Conservation (phyloP, 164 flowering plant species). For the Stephania japonica region DNA sequence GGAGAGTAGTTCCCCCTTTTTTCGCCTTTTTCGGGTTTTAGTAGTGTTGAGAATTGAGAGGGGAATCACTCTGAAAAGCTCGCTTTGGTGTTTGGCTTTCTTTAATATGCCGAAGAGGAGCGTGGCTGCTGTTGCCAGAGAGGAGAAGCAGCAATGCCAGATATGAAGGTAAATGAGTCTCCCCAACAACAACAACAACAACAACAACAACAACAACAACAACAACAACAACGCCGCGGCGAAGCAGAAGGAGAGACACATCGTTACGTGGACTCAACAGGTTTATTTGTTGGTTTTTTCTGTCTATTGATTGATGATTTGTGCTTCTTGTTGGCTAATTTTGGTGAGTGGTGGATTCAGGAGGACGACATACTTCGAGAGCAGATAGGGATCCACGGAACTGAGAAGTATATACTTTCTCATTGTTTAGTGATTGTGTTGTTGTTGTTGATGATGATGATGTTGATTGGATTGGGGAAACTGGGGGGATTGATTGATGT, state of each 20-base stretch:
- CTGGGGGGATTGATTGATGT: background rate
- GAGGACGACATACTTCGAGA: conserved; percentile 88
- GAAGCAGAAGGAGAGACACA: conserved; percentile 74
- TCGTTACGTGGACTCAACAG: conserved; percentile 88
- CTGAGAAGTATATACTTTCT: conserved; percentile 54
- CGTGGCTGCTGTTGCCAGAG: conserved; percentile 23
- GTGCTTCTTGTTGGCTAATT: background rate
- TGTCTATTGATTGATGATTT: background rate
- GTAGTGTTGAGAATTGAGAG: background rate
- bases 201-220: background rate
- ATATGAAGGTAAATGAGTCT: conserved; percentile 26
- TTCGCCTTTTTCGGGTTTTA: conserved; percentile 3
- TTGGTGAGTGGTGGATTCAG: conserved; percentile 31
- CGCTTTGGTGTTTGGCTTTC: background rate
- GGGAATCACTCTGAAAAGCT: conserved; percentile 11
- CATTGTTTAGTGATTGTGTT: background rate
- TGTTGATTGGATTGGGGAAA: background rate
- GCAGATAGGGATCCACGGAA: conserved; percentile 68
- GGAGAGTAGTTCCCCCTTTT: conserved; percentile 18
- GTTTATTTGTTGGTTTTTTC: conserved; percentile 24
- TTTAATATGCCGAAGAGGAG: conserved; percentile 45
- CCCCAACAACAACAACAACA: background rate
- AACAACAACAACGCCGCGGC: conserved; percentile 17
- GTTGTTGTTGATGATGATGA: too few relatives aligned
- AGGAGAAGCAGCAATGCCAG: conserved; percentile 17